These are phyloP conservation scores for Coix lacrymajobi DNA, from an alignment of 176 grass and related monocot species.

Conservation along the genomic window DNA sequence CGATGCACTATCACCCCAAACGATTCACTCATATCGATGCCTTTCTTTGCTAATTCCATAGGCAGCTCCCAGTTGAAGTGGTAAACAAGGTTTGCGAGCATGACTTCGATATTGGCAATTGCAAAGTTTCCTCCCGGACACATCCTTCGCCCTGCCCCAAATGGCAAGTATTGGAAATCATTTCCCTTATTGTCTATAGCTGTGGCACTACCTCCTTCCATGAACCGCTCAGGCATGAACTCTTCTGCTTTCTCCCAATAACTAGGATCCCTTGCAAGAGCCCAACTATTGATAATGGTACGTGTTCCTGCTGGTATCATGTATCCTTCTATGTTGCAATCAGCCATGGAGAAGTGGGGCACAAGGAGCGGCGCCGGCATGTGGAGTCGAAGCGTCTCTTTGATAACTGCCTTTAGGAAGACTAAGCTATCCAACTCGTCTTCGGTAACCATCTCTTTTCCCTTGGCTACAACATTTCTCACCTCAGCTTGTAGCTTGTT, in stretches of 20 bases:
- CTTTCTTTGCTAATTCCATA: neutral
- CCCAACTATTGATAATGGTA: neutral
- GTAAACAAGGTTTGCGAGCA: conserved; percentile 31
- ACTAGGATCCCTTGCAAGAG: neutral
- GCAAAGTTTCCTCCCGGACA: neutral
- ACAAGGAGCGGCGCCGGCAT: neutral
- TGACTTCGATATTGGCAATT: conserved; percentile 1
- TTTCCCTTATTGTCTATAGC: neutral
- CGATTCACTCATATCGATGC: conserved; percentile 23
- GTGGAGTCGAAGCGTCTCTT: neutral
- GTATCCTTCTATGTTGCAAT: neutral
- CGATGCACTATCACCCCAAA: conserved; percentile 20
- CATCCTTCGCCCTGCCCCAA: neutral
- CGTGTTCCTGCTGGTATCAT: neutral
- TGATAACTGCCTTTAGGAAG: neutral
- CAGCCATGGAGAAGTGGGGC: neutral
- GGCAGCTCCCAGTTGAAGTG: conserved; percentile 47
- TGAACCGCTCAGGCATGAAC: neutral
- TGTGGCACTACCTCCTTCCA: neutral
- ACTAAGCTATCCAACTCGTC: neutral
- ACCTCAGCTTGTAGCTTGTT: conserved; percentile 20
- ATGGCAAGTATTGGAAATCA: neutral
- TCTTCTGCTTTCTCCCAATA: neutral
- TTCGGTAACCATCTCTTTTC: neutral
- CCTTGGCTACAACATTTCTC: neutral